Percentiles rank a stretch among this genome's conserved stretches.
Evolutionary conservation across 305 asterid genomes (phyloP).

Genomic region (Striga hermonthica): DNA sequence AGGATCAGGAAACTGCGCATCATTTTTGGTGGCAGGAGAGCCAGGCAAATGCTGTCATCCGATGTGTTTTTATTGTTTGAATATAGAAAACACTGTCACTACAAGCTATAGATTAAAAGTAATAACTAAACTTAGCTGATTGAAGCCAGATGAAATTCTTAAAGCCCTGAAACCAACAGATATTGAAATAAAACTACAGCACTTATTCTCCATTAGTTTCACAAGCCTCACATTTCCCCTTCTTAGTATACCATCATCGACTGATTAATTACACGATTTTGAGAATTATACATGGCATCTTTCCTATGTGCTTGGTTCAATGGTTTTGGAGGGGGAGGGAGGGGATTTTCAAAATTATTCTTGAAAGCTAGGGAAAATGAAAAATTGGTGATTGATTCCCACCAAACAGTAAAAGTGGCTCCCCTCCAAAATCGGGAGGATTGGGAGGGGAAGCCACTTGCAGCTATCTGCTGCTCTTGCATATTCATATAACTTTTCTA

Average conservation of each 20-base stretch:
- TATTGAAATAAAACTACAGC: background rate
- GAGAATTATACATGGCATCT: constrained; percentile 8
- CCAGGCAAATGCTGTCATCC: constrained; percentile 15
- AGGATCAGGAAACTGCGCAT: constrained; percentile 11
- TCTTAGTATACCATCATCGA: constrained; percentile 16
- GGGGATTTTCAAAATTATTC: too few species aligned
- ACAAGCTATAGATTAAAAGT: constrained; percentile 15
- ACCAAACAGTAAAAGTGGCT: too few species aligned
- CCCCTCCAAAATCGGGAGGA: too few species aligned
- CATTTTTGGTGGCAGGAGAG: background rate
- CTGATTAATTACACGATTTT: constrained; percentile 17
- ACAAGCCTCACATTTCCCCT: background rate
- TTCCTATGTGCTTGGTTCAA: background rate
- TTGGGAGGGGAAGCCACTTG: too few species aligned
- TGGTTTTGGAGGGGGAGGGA: too few species aligned
- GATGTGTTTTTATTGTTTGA: background rate
- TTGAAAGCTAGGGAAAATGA: too few species aligned
- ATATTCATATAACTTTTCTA: too few species aligned
- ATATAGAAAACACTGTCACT: background rate
- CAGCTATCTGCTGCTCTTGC: too few species aligned
- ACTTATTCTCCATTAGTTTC: constrained; percentile 6
- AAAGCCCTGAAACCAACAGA: background rate
- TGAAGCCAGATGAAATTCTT: background rate
- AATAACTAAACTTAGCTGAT: background rate
- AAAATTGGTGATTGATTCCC: too few species aligned